These are phyloP conservation scores for Capronia americana DNA, from an alignment of 2,329 filamentous ascomycete species.

Conservation along the genomic window DNA sequence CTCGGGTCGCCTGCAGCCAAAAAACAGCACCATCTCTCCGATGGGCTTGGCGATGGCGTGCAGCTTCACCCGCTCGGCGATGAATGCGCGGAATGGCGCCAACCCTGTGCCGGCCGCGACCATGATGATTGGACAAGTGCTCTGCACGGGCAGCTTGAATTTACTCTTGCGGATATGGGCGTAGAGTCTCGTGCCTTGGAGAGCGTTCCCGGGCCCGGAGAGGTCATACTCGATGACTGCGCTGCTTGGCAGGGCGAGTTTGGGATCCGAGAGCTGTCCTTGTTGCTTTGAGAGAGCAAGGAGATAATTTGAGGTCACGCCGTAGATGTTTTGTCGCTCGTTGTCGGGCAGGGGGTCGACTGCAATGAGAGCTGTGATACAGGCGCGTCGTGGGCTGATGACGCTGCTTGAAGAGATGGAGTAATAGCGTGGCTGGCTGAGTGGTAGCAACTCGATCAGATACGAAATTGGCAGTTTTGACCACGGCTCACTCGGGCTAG, in stretches of 20 bases:
- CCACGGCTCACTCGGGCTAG: slow-evolving; percentile 52
- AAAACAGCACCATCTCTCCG: slow-evolving; percentile 51
- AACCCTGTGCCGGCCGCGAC: slow-evolving; percentile 41
- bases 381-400: slow-evolving; percentile 17
- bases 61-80: slow-evolving; percentile 8
- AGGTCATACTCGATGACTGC: slow-evolving; percentile 9
- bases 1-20: slow-evolving; percentile 48
- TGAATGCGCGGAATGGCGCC: slow-evolving; percentile 33
- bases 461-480: slow-evolving; percentile 29
- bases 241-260: background rate
- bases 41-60: slow-evolving; percentile 12
- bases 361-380: slow-evolving; percentile 30
- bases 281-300: slow-evolving; percentile 15
- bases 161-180: slow-evolving; percentile 27
- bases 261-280: background rate
- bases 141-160: slow-evolving; percentile 37
- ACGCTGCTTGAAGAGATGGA: slow-evolving; percentile 33
- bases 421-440: slow-evolving; percentile 32
- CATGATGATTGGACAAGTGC: slow-evolving; percentile 41
- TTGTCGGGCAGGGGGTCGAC: slow-evolving; percentile 7
- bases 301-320: slow-evolving; percentile 27
- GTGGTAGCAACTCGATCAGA: slow-evolving; percentile 30
- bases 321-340: slow-evolving; percentile 10
- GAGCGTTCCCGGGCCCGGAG: background rate
- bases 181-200: slow-evolving; percentile 11